Percentiles rank a stretch among this genome's conserved stretches.
Evolutionary conservation across 257 asterid species (phyloP).

Genomic region (Scutellaria baicalensis): DNA sequence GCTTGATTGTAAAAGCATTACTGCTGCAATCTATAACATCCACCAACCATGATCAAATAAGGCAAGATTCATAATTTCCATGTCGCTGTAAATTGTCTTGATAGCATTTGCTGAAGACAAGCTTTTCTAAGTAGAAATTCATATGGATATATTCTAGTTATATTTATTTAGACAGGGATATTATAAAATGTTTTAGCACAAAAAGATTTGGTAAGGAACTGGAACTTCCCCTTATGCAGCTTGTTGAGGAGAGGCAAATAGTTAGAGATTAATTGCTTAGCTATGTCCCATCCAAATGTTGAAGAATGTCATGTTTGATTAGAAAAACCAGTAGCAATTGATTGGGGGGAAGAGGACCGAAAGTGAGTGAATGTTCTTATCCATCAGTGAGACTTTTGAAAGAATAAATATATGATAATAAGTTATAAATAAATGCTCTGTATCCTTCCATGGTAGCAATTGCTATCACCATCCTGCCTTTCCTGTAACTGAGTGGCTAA

Average conservation of each 20-base stretch:
- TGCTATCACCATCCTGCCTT: no score
- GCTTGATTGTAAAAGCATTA: conserved; percentile 82
- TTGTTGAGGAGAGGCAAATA: background rate
- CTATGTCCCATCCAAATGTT: background rate
- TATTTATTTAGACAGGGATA: no score
- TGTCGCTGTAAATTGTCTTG: background rate
- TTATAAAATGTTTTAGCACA: background rate
- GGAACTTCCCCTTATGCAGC: background rate
- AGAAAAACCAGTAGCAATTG: no score
- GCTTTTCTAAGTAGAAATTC: background rate
- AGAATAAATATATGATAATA: no score
- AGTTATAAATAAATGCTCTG: no score
- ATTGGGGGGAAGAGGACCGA: background rate
- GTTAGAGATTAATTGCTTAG: background rate
- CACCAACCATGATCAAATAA: conserved; percentile 42
- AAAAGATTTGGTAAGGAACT: background rate
- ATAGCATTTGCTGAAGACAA: background rate
- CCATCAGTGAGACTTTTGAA: background rate
- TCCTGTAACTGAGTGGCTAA: background rate
- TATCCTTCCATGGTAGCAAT: no score
- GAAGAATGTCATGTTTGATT: background rate
- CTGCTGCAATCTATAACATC: conserved; percentile 79
- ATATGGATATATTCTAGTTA: background rate
- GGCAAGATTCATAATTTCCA: conserved; percentile 11
- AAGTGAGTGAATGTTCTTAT: background rate